Percentiles rank a stretch among this genome's conserved stretches.
These are phyloP conservation scores for Epichloe sylvatica DNA, from an alignment of 2,329 filamentous ascomycete genomes.

Conservation along the genomic window DNA sequence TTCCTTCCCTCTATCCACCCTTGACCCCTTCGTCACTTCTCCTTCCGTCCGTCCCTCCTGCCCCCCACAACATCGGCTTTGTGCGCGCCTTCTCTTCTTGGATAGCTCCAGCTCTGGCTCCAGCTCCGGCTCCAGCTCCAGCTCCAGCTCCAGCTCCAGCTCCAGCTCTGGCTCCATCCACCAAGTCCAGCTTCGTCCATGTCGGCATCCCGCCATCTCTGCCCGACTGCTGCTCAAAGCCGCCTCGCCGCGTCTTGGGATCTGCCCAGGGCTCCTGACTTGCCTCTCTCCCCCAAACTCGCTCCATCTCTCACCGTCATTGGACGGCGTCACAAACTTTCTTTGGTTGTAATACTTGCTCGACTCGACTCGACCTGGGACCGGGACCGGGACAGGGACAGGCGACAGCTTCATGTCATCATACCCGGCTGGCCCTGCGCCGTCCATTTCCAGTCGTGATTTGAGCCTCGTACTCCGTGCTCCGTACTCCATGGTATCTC, in stretches of 20 bases:
- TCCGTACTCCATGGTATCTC: too few relatives aligned
- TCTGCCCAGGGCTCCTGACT: conserved; percentile 4
- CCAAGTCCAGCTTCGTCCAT: background rate
- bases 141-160: background rate
- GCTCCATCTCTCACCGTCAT: background rate
- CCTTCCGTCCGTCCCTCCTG: background rate
- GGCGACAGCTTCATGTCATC: background rate
- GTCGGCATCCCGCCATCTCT: conserved; percentile 5
- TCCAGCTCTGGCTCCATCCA: background rate
- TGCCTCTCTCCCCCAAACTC: conserved; percentile 1
- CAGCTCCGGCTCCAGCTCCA: conserved; percentile 1
- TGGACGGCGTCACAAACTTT: background rate
- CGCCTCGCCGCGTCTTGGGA: conserved; percentile 4
- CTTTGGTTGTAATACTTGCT: background rate
- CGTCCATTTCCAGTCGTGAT: too few relatives aligned
- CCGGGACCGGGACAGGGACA: background rate
- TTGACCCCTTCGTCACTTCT: background rate
- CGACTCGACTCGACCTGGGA: background rate
- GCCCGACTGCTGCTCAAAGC: conserved; percentile 10
- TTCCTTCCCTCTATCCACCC: background rate
- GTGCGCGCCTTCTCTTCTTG: conserved; percentile 4
- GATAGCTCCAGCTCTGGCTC: background rate
- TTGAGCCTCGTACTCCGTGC: too few relatives aligned
- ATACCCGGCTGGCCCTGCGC: too few relatives aligned
- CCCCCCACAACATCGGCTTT: conserved; percentile 1